Evolutionary conservation across 1,284 basidiomycete species (phyloP), one percentile per base, ranked within the genome.

Genomic region (Ceratobasidium sp.): DNA sequence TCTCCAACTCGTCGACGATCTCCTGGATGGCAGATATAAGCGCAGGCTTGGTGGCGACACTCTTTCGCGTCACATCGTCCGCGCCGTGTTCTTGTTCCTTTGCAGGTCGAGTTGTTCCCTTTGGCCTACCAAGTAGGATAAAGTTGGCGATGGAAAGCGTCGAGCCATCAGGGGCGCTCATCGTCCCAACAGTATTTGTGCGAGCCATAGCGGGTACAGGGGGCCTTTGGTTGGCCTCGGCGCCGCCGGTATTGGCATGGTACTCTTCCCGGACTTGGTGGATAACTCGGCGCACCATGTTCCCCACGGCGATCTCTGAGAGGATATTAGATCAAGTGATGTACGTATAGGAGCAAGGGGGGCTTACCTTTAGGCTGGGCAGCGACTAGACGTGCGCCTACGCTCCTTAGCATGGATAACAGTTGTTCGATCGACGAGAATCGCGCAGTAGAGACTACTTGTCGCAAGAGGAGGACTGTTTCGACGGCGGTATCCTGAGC

Each of bases 221-320:
- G 19, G 31, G 59, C n/a, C 24, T 33, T 31, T 6, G 19, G 6
- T 51, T 24, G 48, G 48, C 36, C 59, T 60, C 65, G 45, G 15
- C 44, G 1, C 51, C 62, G 22, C 66, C 78, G 3, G 81, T 71
- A 0, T 79, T 77, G 1, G 77, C 66, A 41, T 91, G 87, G 82
- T 96, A 96, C 81, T 99, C 97, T 84, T 99, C 97, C 63, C 95
- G 89, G 76, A 99, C 92, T 80, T 98, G 92, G 80, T 96, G 95
- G 44, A 98, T 86, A 48, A 98, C 91, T 79, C 96, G 93, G 45
- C 96, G 89, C 57, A 97, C 92, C 41, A 96, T 97, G 82, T 98
- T 99, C 15, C 95, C 96, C 51, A 98, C 93, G 54, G 95, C 93
- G 80, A 97, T 93, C 82, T 99, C 97, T 96, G 79, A 5, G 24